Base-by-base conservation (phyloP, 2,329 filamentous ascomycete genomes). In the Ophiocordyceps australis region DNA sequence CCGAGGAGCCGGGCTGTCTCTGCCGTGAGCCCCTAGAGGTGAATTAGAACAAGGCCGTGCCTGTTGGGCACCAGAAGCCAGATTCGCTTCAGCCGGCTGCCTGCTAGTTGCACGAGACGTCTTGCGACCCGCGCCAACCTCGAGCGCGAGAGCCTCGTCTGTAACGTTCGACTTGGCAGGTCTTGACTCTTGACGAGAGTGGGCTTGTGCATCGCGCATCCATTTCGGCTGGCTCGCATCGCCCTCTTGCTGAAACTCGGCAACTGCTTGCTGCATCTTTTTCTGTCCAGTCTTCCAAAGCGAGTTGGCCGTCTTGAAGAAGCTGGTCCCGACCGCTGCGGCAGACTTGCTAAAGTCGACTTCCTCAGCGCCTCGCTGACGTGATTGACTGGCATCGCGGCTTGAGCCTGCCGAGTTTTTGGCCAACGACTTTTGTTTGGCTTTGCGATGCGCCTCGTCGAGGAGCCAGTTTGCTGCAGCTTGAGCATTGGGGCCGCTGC, bases 241-340 rank as follows among this genome's bases (percentile, higher is more conserved):
- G 11, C 47, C 75, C 22, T 65, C 63, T 34, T 68, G 61, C 36
- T 76, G 68, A 31, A 95, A 78, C 11, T 98, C 89, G 7, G 83
- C 74, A 18, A 95, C 79, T 5, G 82, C 86, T 49, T 89, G 82
- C 41, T 92, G 82, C 30, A 95, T 68, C 45, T 81, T 85, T 51
- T 93, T 98, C 43, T 85, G 81, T 1, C 86, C 74, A 4, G 78
- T 80, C 46, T 93, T 98, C 89, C 89, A 98, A 1, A 95, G 54
- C 1, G 81, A 86, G 37, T 91, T 92, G 3, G 89, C 89, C 3
- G 85, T 89, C 47, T 98, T 98, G 48, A 95, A 73, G 9, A 98
- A 52, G 33, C 66, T 91, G 23, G 58, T 81, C 1, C 89, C 80
- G 42, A 95, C 62, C 18, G 85, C 77, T 5, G 81, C 72, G 3